phyloP scores from a whole-genome alignment of 2,329 filamentous ascomycete species.

The Teratosphaeriaceae sp. region DNA sequence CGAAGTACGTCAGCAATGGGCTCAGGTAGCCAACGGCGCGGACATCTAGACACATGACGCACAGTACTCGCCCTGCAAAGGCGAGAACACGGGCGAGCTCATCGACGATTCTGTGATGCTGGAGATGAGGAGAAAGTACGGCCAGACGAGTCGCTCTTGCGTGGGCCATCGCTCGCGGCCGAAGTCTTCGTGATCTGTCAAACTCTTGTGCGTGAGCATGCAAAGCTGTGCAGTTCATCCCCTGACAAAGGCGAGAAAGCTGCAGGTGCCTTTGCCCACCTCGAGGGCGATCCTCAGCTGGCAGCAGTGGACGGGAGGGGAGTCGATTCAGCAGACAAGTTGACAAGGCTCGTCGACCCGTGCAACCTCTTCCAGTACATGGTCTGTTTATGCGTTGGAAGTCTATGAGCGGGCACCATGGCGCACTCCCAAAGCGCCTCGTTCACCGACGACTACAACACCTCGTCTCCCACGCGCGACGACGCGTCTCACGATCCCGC shows the following conservation, averaged over 20 bases:
- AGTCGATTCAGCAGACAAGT: slow-evolving; percentile 52
- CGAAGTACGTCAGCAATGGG: too few relatives aligned
- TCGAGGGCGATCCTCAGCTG: slow-evolving; percentile 51
- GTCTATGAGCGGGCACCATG: background rate
- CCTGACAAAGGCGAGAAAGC: too few relatives aligned
- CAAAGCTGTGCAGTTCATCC: too few relatives aligned
- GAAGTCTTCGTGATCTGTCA: too few relatives aligned
- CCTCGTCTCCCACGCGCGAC: slow-evolving; percentile 1
- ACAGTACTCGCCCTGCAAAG: slow-evolving; percentile 47
- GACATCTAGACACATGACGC: too few relatives aligned
- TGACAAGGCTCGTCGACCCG: slow-evolving; percentile 57
- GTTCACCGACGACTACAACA: slow-evolving; percentile 10
- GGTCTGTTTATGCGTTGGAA: too few relatives aligned
- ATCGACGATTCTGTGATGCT: slow-evolving; percentile 46
- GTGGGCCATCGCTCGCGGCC: slow-evolving; percentile 47
- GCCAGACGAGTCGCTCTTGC: slow-evolving; percentile 47
- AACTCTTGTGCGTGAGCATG: too few relatives aligned
- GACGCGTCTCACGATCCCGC: background rate
- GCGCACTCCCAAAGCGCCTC: slow-evolving; percentile 5
- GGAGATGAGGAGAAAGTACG: slow-evolving; percentile 47
- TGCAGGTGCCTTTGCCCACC: too few relatives aligned
- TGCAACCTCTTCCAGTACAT: slow-evolving; percentile 46
- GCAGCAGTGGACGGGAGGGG: slow-evolving; percentile 50
- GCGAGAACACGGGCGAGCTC: slow-evolving; percentile 40
- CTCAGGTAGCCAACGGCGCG: too few relatives aligned